Percentiles rank a stretch among this genome's conserved stretches.
These are phyloP conservation scores for Urochloa ruziziensis DNA, from an alignment of 176 grass and related monocot genomes.

Conservation along the genomic window DNA sequence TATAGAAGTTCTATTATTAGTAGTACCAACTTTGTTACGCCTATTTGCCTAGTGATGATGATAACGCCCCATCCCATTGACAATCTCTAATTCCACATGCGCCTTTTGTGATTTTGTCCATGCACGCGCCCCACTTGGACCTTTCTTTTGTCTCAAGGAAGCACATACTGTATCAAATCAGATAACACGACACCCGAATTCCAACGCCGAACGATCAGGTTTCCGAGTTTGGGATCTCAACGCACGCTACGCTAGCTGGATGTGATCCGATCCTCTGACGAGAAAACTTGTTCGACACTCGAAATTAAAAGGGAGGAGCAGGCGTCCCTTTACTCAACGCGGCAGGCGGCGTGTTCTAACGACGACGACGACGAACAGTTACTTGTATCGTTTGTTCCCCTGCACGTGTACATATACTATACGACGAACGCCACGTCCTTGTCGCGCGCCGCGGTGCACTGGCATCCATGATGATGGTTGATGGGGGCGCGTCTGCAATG, in stretches of 20 bases:
- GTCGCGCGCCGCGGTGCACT: neutral
- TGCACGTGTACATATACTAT: neutral
- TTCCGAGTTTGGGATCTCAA: neutral
- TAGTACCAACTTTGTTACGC: neutral
- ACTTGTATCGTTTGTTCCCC: neutral
- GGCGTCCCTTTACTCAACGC: neutral
- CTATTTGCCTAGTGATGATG: neutral
- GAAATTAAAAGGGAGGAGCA: neutral
- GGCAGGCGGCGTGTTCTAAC: neutral
- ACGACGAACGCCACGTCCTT: neutral
- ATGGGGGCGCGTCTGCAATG: neutral
- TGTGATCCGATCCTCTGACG: neutral
- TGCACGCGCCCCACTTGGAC: neutral
- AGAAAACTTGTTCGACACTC: neutral
- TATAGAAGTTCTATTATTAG: neutral
- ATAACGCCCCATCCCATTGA: conserved; percentile 10
- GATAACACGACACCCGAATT: neutral
- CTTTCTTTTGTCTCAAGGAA: conserved; percentile 13
- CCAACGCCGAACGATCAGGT: neutral
- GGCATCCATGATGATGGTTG: too few species aligned
- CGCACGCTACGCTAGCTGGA: conserved; percentile 1
- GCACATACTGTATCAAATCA: too few species aligned
- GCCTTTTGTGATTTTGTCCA: conserved; percentile 5
- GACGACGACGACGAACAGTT: neutral
- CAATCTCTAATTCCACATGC: conserved; percentile 1